Evolutionary conservation across 2,329 filamentous ascomycete species (phyloP).

Genomic region (Colletotrichum musae): DNA sequence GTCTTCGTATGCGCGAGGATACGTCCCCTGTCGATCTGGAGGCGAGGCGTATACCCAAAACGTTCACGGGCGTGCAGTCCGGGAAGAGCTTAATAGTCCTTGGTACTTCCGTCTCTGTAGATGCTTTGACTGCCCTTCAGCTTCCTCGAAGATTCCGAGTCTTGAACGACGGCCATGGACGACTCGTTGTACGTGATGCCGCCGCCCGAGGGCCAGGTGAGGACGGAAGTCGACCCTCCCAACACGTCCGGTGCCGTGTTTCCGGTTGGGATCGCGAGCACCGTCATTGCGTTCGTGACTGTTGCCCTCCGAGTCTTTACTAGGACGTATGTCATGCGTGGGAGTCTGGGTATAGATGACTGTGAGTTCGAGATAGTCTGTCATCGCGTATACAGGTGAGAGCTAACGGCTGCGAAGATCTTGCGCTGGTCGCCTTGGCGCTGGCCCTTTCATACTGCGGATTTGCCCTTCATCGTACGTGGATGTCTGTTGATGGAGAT

Average conservation of each 20-base stretch:
- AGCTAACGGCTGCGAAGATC: background rate
- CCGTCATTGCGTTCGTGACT: slow-evolving; percentile 43
- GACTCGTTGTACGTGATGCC: slow-evolving; percentile 12
- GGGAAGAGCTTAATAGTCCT: no score
- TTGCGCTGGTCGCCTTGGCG: background rate
- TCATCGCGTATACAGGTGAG: background rate
- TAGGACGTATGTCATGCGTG: slow-evolving; percentile 47
- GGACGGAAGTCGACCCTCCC: slow-evolving; percentile 40
- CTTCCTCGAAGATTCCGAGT: background rate
- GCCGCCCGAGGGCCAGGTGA: slow-evolving; percentile 42
- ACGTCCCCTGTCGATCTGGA: background rate
- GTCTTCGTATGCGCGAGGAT: background rate
- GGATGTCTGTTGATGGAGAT: background rate
- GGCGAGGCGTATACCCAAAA: background rate
- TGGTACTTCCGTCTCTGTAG: background rate
- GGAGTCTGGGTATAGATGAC: slow-evolving; percentile 47
- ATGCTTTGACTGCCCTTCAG: background rate
- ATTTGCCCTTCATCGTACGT: background rate
- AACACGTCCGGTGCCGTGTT: slow-evolving; percentile 44
- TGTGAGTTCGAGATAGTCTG: slow-evolving; percentile 41
- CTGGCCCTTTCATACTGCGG: background rate
- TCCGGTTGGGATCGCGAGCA: slow-evolving; percentile 44
- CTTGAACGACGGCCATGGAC: background rate
- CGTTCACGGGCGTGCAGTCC: background rate
- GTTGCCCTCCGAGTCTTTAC: slow-evolving; percentile 47